These are phyloP conservation scores for Cyathus striatus DNA, from an alignment of 768 basidiomycete genomes.

Conservation along the genomic window DNA sequence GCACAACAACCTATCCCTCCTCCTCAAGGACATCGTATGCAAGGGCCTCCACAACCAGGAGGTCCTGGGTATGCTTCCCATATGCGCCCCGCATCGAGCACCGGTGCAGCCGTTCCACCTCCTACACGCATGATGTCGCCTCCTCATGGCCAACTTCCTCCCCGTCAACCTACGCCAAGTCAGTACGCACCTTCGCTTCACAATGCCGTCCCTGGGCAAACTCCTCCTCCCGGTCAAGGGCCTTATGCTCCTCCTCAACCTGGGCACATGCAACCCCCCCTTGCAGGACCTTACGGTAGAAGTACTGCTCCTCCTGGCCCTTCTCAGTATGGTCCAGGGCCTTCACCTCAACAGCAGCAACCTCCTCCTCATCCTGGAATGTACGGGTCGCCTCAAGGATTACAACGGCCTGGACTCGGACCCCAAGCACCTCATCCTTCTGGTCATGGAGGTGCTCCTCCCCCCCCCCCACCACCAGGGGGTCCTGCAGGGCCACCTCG, in stretches of 20 bases:
- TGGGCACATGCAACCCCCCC: slow-evolving; percentile 23
- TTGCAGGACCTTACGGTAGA: slow-evolving; percentile 13
- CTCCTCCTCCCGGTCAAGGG: slow-evolving; percentile 35
- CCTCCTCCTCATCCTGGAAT: slow-evolving; percentile 29
- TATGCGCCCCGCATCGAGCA: slow-evolving; percentile 16
- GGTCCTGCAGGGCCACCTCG: slow-evolving; percentile 23
- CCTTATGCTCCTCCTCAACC: slow-evolving; percentile 32
- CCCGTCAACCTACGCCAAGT: slow-evolving; percentile 39
- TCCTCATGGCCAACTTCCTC: slow-evolving; percentile 30
- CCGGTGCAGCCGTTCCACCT: slow-evolving; percentile 4
- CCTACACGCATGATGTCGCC: slow-evolving; percentile 49
- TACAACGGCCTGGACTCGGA: slow-evolving; percentile 14
- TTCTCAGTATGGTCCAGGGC: slow-evolving; percentile 15
- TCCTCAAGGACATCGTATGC: slow-evolving; percentile 27
- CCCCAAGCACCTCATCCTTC: too few relatives aligned
- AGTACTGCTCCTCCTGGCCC: slow-evolving; percentile 19
- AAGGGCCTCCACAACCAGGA: slow-evolving; percentile 15
- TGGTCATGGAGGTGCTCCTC: slow-evolving; percentile 21
- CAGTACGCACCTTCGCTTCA: slow-evolving; percentile 45
- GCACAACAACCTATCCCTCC: slow-evolving; percentile 18
- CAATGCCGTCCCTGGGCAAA: slow-evolving; percentile 35
- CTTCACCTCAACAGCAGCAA: slow-evolving; percentile 14
- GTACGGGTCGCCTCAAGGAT: slow-evolving; percentile 38
- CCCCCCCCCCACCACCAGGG: slow-evolving; percentile 14
- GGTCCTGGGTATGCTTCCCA: slow-evolving; percentile 20